phyloP scores from a whole-genome alignment of 1,284 basidiomycete genomes.

The Cryptococcus sp. region DNA sequence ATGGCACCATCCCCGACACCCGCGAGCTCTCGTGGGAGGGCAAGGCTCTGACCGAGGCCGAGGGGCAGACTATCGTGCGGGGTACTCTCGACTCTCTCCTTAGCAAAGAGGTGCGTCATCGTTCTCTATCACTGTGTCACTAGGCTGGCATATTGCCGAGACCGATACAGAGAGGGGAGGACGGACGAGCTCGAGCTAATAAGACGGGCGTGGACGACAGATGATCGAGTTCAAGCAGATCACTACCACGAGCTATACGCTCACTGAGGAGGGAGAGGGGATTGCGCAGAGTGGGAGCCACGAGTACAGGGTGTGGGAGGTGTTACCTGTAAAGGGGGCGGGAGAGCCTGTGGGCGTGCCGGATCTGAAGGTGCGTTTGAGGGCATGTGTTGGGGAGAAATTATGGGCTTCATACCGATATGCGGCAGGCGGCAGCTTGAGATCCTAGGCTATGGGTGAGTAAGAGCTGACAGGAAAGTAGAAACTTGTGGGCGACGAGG shows the following conservation, averaged over 20 bases:
- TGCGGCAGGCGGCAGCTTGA: background rate
- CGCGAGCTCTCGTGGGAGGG: slow-evolving; percentile 63
- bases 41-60: slow-evolving; percentile 48
- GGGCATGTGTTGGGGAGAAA: background rate
- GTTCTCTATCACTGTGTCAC: background rate
- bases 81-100: slow-evolving; percentile 83
- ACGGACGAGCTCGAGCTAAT: background rate
- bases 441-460: background rate
- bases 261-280: slow-evolving; percentile 76
- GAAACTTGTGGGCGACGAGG: slow-evolving; percentile 72
- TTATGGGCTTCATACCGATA: background rate
- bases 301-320: slow-evolving; percentile 86
- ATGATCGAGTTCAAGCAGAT: slow-evolving; percentile 81
- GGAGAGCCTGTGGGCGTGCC: slow-evolving; percentile 63
- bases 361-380: slow-evolving; percentile 56
- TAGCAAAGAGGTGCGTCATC: slow-evolving; percentile 69
- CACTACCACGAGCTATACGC: slow-evolving; percentile 66
- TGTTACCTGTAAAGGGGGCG: slow-evolving; percentile 67
- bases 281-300: slow-evolving; percentile 82
- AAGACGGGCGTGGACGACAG: slow-evolving; percentile 38
- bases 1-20: slow-evolving; percentile 67
- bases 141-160: background rate
- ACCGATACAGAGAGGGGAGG: background rate
- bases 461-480: slow-evolving; percentile 34
- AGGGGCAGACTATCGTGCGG: slow-evolving; percentile 74